phyloP scores from a whole-genome alignment of 257 asterid genomes.

The Verbascum thapsus region DNA sequence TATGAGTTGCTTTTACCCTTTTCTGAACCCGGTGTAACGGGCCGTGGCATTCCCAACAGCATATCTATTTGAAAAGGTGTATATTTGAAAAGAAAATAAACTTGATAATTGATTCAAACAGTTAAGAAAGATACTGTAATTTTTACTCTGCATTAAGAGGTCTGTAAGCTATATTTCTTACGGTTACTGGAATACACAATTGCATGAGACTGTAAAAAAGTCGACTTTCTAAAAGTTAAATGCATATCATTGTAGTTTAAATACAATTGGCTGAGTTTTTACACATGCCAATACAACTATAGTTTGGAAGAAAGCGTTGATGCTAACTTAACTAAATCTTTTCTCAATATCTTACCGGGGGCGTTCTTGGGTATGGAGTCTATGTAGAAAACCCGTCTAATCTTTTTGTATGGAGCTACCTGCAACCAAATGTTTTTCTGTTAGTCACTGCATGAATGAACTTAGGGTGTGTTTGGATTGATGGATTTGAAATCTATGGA shows the following conservation, averaged over 20 bases:
- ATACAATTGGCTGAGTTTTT: neutral
- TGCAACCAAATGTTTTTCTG: constrained; percentile 23
- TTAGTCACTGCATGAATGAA: constrained; percentile 6
- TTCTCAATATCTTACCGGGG: constrained; percentile 53
- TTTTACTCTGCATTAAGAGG: neutral
- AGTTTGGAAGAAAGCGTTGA: constrained; percentile 44
- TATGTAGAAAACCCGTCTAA: constrained; percentile 45
- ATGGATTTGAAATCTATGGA: too few relatives aligned
- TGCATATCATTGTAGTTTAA: constrained; percentile 4
- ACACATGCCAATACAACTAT: constrained; percentile 16
- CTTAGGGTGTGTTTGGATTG: too few relatives aligned
- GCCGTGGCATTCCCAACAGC: constrained; percentile 90
- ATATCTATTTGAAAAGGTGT: constrained; percentile 60
- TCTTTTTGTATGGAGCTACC: constrained; percentile 66
- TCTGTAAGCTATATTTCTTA: constrained; percentile 10
- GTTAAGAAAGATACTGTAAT: neutral
- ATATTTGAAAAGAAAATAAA: constrained; percentile 13
- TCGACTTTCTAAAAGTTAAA: constrained; percentile 1
- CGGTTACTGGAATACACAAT: neutral
- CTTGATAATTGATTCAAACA: constrained; percentile 1
- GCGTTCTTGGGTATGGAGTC: constrained; percentile 58
- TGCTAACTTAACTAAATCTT: constrained; percentile 49
- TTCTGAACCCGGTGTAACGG: constrained; percentile 77
- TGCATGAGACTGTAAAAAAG: neutral
- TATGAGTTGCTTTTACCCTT: constrained; percentile 80